Evolutionary conservation across 1,284 basidiomycete genomes (phyloP).

Genomic region (Rhizoctonia solani): DNA sequence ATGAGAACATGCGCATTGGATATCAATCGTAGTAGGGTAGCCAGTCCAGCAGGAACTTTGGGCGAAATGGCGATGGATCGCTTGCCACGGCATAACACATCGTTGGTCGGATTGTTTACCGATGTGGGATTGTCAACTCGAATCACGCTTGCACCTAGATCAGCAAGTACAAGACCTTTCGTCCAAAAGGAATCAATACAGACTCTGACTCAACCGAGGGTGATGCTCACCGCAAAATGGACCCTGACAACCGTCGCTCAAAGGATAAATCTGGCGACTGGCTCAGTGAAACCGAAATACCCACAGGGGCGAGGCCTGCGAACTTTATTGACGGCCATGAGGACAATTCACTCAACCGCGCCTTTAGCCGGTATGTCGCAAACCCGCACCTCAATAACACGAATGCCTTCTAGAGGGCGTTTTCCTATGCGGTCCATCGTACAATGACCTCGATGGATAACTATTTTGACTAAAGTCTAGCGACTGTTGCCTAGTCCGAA

Average conservation of each 20-base stretch:
- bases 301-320: constrained; percentile 78
- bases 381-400: constrained; percentile 60
- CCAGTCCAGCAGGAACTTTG: constrained; percentile 63
- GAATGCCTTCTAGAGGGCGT: constrained; percentile 48
- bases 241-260: neutral
- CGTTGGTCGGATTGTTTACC: constrained; percentile 41
- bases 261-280: constrained; percentile 3
- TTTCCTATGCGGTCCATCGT: neutral
- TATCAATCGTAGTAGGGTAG: constrained; percentile 63
- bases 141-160: constrained; percentile 78
- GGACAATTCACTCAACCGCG: constrained; percentile 17
- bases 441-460: neutral
- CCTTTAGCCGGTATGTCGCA: too few species aligned
- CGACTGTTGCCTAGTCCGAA: neutral
- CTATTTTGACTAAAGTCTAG: constrained; percentile 5
- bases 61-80: constrained; percentile 71
- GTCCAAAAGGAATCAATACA: neutral
- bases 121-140: constrained; percentile 64
- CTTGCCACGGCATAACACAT: constrained; percentile 71
- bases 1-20: constrained; percentile 75
- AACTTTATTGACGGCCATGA: constrained; percentile 55
- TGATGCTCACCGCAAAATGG: neutral
- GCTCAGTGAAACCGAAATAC: constrained; percentile 65
- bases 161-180: constrained; percentile 68
- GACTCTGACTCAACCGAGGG: neutral